A percentile compares a stretch with the other conserved stretches of the same genome.
Conservation (phyloP, 23 red algal genomes). For the Cyanidiococcus yangmingshanensis region DNA sequence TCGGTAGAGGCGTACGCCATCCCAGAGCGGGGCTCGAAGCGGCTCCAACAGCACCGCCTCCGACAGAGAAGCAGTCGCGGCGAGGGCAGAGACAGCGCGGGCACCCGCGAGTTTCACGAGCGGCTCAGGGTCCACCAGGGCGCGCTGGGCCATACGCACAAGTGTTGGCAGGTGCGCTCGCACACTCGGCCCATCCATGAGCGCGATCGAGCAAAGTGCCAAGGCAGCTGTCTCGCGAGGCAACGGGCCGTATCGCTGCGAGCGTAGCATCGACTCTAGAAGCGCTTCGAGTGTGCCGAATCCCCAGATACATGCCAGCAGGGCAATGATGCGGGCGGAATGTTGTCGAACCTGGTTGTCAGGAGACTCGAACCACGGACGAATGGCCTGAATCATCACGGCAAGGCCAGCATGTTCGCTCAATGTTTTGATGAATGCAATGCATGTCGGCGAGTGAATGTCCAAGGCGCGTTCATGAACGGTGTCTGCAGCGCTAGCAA, state of each 20-base stretch:
- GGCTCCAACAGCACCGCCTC: background rate
- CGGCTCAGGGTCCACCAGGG: background rate
- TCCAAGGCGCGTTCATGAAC: background rate
- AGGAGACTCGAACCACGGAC: background rate
- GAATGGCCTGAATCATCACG: background rate
- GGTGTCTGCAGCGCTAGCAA: too few relatives aligned
- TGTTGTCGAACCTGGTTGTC: background rate
- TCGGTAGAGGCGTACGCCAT: background rate
- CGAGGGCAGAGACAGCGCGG: background rate
- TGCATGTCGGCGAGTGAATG: background rate
- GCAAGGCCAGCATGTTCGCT: background rate
- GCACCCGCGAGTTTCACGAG: slow-evolving; percentile 16
- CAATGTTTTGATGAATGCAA: background rate
- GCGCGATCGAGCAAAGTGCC: background rate
- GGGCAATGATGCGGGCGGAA: background rate
- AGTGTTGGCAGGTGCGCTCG: background rate
- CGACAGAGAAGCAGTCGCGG: background rate
- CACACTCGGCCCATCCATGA: background rate
- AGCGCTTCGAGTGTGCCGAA: background rate
- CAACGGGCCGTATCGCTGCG: background rate
- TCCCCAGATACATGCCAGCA: background rate
- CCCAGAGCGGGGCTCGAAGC: background rate
- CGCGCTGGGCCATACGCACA: background rate
- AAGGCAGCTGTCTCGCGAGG: background rate
- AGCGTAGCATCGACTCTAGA: slow-evolving; percentile 9